Evolutionary conservation across 305 asterid species (phyloP), one percentile per base, ranked within the genome.

Genomic region (Solanum aculeatissimum): DNA sequence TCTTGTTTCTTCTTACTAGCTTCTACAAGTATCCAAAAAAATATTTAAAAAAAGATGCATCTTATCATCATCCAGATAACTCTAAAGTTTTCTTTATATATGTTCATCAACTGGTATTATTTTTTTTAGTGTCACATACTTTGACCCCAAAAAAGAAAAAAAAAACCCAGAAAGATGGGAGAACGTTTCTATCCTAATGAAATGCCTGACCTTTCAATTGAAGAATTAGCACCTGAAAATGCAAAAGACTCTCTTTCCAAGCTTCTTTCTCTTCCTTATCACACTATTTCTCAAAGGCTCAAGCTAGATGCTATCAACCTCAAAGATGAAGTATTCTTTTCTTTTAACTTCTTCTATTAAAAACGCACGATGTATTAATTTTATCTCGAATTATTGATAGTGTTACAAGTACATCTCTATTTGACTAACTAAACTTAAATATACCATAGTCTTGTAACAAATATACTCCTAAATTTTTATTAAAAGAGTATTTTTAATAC

Each of bases 151-250:
- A 77, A 15, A 4, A 32, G 35, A 12, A 78, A 2, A 2, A 54
- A 4, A 14, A 2, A n/a, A 1, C 43, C 9, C 75, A 62, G 40
- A 35, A 80, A 85, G 27, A 92, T 92, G 95, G 91, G 88, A 9
- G 95, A 93, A 74, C 97, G 97, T 70, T 94, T 81, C 92, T 95
- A 94, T 58, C 91, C 90, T 1, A 95, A 92, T 57, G 95, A 92
- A 87, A 89, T 95, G 92, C 91, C 94, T 16, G 90, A 79, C 85
- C 13, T 88, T 63, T 55, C 89, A 15, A 32, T 54, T 12, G 43
- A 83, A 51, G 85, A 86, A 69, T 70, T 91, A 6, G 86, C 80
- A 29, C 84, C 93, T 25, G 89, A 69, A 49, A 5, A 1, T 27
- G 66, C 87, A 45, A 51, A 80, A 25, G 81, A 92, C 88, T 94